Percentiles rank a stretch among this genome's conserved stretches.
phyloP scores from a whole-genome alignment of 2,329 filamentous ascomycete species.

The Sporothrix brunneoviolacea region DNA sequence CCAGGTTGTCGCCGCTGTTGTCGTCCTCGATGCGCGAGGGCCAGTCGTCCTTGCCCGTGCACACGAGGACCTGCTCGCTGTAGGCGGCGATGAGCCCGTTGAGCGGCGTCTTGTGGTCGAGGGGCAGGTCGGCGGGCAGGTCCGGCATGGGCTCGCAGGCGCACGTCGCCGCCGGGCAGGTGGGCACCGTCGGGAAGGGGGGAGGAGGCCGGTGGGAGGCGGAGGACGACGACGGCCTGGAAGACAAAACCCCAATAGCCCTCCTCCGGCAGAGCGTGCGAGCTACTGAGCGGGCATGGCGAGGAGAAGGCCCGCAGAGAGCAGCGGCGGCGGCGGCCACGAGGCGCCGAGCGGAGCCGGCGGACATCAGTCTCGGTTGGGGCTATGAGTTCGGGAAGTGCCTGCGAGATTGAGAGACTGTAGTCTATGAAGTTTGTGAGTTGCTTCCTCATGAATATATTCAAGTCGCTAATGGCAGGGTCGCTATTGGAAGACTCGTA shows the following conservation, averaged over 20 bases:
- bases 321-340: neutral
- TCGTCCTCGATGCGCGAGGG: constrained; percentile 78
- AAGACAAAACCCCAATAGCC: neutral
- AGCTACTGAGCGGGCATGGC: neutral
- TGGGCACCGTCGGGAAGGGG: constrained; percentile 38
- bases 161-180: constrained; percentile 72
- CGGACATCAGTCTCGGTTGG: too few relatives aligned
- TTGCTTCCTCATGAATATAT: too few relatives aligned
- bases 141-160: constrained; percentile 60
- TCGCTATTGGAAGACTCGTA: too few relatives aligned
- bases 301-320: neutral
- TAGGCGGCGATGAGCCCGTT: constrained; percentile 74
- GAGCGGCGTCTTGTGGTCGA: constrained; percentile 64
- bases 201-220: constrained; percentile 15
- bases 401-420: too few relatives aligned
- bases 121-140: constrained; percentile 61
- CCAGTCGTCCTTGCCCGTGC: constrained; percentile 77
- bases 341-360: neutral
- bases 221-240: neutral
- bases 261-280: neutral
- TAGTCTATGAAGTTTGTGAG: too few relatives aligned
- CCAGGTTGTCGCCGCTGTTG: constrained; percentile 57
- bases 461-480: too few relatives aligned
- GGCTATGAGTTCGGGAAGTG: too few relatives aligned
- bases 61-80: constrained; percentile 75